Base-by-base conservation (phyloP, 208 protist genomes). In the Trypanosoma brucei region DNA sequence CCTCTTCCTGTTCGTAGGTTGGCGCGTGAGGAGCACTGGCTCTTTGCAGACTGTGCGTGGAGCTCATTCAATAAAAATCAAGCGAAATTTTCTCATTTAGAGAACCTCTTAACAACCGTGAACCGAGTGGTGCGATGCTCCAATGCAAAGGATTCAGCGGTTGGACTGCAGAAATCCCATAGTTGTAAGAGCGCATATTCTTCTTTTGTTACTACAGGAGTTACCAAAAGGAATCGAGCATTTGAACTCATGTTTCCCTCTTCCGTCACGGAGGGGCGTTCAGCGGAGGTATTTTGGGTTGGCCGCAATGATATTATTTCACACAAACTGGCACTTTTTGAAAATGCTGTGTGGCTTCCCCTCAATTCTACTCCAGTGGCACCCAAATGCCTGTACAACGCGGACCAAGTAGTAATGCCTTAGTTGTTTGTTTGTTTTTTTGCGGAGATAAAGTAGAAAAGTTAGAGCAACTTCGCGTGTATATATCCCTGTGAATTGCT, bases 241-340 rank as follows among this genome's bases (percentile, higher is more conserved):
- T 67, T 53, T 72, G 22, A 65, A 66, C 45, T 63, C 65, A 57
- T 65, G 79, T 30, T 76, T 78, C 33, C 73, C 46, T 46, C 68
- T 66, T 0, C 66, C 59, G 8, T 54, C 45, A 1, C 63, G 46
- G 11, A 61, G 59, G 8, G 64, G 59, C 22, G 72, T 67, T n/a
- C 34, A 13, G 54, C 77, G 2, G 83, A 86, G 9, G 62, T 51
- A 13, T 78, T 76, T 36, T 90, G 83, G 79, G 9, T 90, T n/a
- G 74, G 79, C 48, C 65, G 49, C 0, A 52, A 14, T 0, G 66
- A 67, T 2, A 59, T 80, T 62, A 33, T 34, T 2, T 37, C 58
- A 51, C 72, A 65, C 33, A 3, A 38, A 6, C 55, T 90, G 7
- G 22, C 63, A 35, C 60, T 62, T 33, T 84, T 77, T 58, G 42